Evolutionary conservation across 2,329 filamentous ascomycete genomes (phyloP).

Genomic region (Penicillium olsonii): DNA sequence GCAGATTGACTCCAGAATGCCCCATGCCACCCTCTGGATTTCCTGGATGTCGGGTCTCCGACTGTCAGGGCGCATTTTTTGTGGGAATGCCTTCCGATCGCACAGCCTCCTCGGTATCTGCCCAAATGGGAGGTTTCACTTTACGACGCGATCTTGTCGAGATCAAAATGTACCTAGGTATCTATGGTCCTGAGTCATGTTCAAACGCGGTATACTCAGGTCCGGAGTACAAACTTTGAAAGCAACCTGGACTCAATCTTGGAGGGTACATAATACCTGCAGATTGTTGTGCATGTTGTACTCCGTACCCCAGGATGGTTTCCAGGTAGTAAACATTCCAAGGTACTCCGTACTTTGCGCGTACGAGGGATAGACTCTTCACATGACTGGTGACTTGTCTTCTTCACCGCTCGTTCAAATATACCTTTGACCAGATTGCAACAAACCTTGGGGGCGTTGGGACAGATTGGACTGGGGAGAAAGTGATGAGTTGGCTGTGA

Average conservation of each 20-base stretch:
- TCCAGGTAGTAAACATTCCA: conserved; percentile 4
- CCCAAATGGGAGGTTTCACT: neutral
- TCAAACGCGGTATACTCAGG: neutral
- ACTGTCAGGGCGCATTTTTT: neutral
- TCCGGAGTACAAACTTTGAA: too few species aligned
- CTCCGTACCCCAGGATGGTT: too few species aligned
- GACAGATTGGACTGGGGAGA: neutral
- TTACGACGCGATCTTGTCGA: neutral
- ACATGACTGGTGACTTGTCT: conserved; percentile 8
- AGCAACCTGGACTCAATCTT: neutral
- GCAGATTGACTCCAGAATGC: conserved; percentile 5
- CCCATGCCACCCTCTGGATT: conserved; percentile 9
- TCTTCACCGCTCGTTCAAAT: conserved; percentile 9
- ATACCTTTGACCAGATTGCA: neutral
- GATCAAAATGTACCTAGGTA: neutral
- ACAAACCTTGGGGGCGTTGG: neutral
- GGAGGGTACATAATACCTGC: conserved; percentile 3
- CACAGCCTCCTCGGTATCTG: neutral
- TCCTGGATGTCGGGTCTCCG: conserved; percentile 14
- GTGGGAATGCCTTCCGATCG: conserved; percentile 2
- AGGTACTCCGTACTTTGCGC: neutral
- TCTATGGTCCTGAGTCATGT: neutral
- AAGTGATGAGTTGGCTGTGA: conserved; percentile 6
- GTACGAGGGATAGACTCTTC: neutral
- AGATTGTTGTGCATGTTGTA: neutral